Base-by-base conservation (phyloP, 75 land plant species). In the Pseudotsuga menziesii region DNA sequence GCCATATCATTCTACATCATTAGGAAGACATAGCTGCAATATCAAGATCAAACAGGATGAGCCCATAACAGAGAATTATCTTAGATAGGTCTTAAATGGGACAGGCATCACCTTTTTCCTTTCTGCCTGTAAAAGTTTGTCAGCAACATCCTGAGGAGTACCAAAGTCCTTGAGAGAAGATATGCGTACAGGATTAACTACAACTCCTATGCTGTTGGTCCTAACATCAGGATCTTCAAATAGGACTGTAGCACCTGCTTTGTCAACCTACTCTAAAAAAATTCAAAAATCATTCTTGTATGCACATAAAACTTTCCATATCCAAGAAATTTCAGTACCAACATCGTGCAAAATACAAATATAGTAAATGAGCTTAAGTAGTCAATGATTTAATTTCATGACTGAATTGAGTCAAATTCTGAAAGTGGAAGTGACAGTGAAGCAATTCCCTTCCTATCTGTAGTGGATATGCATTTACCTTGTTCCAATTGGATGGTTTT, bases 41-140 rank as follows among this genome's bases (percentile, higher is more conserved):
- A 32, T 66, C 70, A 66, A 66, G 36, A 74, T 74, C 29, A 17
- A 74, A 36, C 59, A 74, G 57, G n/a, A 74, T n/a, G 9, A 22
- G 22, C 25, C 64, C 22, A 29, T 41, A 69, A 69, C 25, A 39
- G 32, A 5, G 11, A 69, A 22, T 36, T 7, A 41, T 39, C n/a
- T 41, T 41, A 3, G 4, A 69, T 69, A 15, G 3, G 41, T 39
- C 44, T 69, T 20, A 39, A 19, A 69, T 35, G 22, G 76, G 20
- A 27, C 29, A 26, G 67, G 41, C 1, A 4, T 3, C 27, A 96
- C 98, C 97, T 97, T 97, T 25, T 88, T 83, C 77, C 79, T 88
- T 78, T 97, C 99, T 35, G 99, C 95, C 78, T 91, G 89, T 27
- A 97, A 82, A 72, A 97, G 88, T 82, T 97, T 97, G 29, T 90